Conservation (phyloP, 306 rosid genomes). For the Rubus idaeus region DNA sequence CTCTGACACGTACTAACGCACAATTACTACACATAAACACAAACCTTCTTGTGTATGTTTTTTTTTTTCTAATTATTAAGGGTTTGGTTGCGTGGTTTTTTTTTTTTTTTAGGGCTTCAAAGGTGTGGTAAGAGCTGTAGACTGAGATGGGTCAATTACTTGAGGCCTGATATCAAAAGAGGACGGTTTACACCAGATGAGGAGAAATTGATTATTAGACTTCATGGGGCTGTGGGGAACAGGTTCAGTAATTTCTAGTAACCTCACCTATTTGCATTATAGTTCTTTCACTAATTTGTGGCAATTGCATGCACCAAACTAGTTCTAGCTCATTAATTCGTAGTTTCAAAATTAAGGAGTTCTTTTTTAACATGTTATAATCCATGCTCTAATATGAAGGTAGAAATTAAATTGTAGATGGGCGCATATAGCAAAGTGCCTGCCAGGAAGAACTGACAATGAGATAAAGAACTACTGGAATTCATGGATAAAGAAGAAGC, state of each 20-base stretch:
- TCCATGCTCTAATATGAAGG: background rate
- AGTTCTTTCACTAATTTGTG: background rate
- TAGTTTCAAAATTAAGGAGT: background rate
- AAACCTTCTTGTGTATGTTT: background rate
- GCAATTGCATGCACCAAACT: background rate
- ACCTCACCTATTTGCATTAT: background rate
- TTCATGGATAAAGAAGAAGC: slow-evolving; percentile 76
- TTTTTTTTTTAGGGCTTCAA: slow-evolving; percentile 70
- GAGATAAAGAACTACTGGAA: slow-evolving; percentile 85
- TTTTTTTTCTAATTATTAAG: background rate
- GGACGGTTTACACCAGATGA: slow-evolving; percentile 93
- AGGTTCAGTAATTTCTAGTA: slow-evolving; percentile 40
- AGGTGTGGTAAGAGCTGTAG: slow-evolving; percentile 97
- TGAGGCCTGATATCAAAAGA: slow-evolving; percentile 96
- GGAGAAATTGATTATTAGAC: slow-evolving; percentile 88
- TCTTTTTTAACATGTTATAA: background rate
- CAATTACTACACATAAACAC: background rate
- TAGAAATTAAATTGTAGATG: slow-evolving; percentile 43
- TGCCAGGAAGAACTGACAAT: slow-evolving; percentile 82
- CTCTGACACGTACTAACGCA: background rate
- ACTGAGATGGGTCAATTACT: slow-evolving; percentile 92
- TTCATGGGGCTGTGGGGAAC: slow-evolving; percentile 93
- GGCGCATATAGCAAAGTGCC: slow-evolving; percentile 86
- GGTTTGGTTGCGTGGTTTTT: background rate
- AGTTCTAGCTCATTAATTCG: background rate